These are phyloP conservation scores for Glaciozyma martinii DNA, from an alignment of 768 basidiomycete species.

Conservation along the genomic window DNA sequence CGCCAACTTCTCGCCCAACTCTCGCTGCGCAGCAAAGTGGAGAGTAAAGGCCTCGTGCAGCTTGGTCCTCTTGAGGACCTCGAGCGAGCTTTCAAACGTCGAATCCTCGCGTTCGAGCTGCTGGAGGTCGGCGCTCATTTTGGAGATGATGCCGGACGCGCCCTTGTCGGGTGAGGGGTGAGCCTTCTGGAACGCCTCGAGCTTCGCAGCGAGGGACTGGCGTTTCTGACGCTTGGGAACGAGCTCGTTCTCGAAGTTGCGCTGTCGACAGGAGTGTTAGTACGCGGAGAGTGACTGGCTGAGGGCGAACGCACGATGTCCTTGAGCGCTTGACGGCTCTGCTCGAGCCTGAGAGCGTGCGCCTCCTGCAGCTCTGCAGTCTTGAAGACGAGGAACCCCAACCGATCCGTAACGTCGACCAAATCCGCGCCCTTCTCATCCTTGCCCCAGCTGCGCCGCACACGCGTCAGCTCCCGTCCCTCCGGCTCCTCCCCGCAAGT, in stretches of 20 bases:
- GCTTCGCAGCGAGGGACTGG: slow-evolving; percentile 6
- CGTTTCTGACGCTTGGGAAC: slow-evolving; percentile 19
- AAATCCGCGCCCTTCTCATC: slow-evolving; percentile 15
- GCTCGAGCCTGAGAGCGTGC: slow-evolving; percentile 17
- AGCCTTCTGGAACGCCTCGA: slow-evolving; percentile 6
- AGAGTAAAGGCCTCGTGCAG: slow-evolving; percentile 26
- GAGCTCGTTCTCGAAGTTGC: slow-evolving; percentile 35
- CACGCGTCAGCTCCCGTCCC: neutral
- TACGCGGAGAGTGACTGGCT: neutral
- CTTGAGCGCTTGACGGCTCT: slow-evolving; percentile 24
- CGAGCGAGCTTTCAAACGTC: slow-evolving; percentile 20
- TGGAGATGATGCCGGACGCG: slow-evolving; percentile 6
- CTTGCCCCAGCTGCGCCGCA: slow-evolving; percentile 7
- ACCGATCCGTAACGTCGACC: slow-evolving; percentile 29
- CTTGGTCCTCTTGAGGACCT: slow-evolving; percentile 26
- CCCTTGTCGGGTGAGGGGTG: neutral
- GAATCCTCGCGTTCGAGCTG: slow-evolving; percentile 14
- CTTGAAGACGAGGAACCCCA: slow-evolving; percentile 26
- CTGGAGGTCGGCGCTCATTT: slow-evolving; percentile 18
- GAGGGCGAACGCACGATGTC: slow-evolving; percentile 23
- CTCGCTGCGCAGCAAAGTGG: slow-evolving; percentile 25
- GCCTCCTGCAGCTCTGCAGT: slow-evolving; percentile 21
- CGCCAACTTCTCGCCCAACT: slow-evolving; percentile 32
- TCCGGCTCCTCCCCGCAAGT: neutral
- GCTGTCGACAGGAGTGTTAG: neutral